Base-by-base conservation (phyloP, 176 grass and related monocot genomes). In the Bonia amplexicaulis region DNA sequence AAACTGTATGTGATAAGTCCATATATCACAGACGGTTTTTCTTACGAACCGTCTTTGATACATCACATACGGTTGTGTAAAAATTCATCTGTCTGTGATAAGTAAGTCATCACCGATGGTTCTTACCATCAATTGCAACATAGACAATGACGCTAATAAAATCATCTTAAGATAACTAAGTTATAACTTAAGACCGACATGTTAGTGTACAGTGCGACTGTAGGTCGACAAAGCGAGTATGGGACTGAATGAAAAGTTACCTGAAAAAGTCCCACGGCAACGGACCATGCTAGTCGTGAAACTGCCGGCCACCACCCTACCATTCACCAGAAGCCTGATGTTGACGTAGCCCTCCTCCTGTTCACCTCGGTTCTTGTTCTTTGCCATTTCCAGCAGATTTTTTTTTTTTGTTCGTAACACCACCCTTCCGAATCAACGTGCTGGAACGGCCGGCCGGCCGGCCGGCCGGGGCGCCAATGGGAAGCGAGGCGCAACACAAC, bases 281-380 rank as follows among this genome's bases (percentile, higher is more conserved):
- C 52, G 84, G 74, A 61, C 73, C 74, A 58, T 78, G 64, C 83
- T 60, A 23, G 29, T 78, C 74, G 83, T 71, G 84, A 47, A 58
- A 78, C 74, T 85, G 74, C 84, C 73, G 73, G 82, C 82, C 82
- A 85, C 82, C 72, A 68, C n/a, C 61, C 14, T 55, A 85, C 57
- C 72, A 54, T 44, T 55, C 46, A 46, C 45, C 58, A 40, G 27
- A 35, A 44, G 35, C 1, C 14, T 44, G 73, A 85, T 16, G 72
- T 76, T 68, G 72, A 85, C 60, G 40, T 78, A 25, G 80, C 53
- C 39, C 14, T 11, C 27, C 31, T 20, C 60, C 12, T 27, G 23
- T 2, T 59, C 55, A 59, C 55, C 9, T 59, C 22, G 22, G 22
- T 23, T 59, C 20, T 57, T 57, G 54, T n/a, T 57, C 54, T 22